Conservation (phyloP, 768 basidiomycete genomes). For the Amanita molliuscula region DNA sequence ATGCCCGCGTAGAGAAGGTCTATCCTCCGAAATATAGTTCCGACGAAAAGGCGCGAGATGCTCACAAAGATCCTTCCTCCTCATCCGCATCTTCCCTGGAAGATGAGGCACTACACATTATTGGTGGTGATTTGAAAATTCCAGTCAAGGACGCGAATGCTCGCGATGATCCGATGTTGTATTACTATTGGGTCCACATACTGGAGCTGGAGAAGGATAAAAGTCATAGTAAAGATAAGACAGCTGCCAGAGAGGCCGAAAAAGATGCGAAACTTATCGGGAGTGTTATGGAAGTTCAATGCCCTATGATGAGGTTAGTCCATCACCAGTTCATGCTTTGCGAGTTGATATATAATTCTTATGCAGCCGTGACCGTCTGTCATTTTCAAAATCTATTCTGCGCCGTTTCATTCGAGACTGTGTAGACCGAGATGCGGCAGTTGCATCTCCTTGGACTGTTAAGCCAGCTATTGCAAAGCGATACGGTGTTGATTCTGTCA, state of each 20-base stretch:
- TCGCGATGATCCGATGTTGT: conserved; percentile 71
- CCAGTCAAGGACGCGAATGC: conserved; percentile 58
- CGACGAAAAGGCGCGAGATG: conserved; percentile 37
- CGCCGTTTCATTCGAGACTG: conserved; percentile 95
- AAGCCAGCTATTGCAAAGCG: conserved; percentile 75
- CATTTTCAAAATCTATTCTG: conserved; percentile 95
- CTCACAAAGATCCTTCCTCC: conserved; percentile 36
- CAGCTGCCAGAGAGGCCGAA: conserved; percentile 38
- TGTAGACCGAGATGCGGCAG: conserved; percentile 83
- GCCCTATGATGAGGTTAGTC: conserved; percentile 66
- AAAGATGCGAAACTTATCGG: conserved; percentile 58
- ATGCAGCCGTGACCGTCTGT: conserved; percentile 81
- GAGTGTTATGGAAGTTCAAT: conserved; percentile 76
- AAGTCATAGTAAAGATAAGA: conserved; percentile 49
- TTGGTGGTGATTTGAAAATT: conserved; percentile 74
- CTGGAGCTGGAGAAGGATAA: conserved; percentile 69
- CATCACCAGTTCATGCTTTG: neutral
- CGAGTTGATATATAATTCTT: conserved; percentile 3
- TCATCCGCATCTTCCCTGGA: conserved; percentile 28
- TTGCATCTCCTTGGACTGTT: conserved; percentile 94
- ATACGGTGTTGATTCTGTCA: conserved; percentile 77
- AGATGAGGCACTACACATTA: conserved; percentile 50
- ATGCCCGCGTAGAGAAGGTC: conserved; percentile 71
- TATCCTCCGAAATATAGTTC: conserved; percentile 51
- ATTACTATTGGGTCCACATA: conserved; percentile 84